Percentiles rank a stretch among this genome's conserved stretches.
These are phyloP conservation scores for Talaromyces sp. DNA, from an alignment of 2,329 filamentous ascomycete genomes.

Conservation along the genomic window DNA sequence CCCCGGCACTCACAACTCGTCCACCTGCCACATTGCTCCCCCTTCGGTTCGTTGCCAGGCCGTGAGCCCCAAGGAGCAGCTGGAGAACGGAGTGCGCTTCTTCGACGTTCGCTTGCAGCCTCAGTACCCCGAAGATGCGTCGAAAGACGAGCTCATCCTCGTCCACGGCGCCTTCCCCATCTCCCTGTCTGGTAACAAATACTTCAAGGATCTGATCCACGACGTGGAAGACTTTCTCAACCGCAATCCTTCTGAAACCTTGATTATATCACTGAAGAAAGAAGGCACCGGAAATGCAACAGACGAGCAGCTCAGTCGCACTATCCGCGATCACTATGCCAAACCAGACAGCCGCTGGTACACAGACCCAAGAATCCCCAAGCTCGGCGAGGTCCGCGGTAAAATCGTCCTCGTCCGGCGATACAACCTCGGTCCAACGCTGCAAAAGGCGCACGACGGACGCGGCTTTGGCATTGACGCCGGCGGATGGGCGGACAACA, in stretches of 20 bases:
- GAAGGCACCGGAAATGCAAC: conserved; percentile 78
- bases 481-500: conserved; percentile 79
- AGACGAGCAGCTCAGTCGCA: conserved; percentile 70
- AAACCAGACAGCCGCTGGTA: conserved; percentile 62
- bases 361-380: conserved; percentile 70
- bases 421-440: conserved; percentile 58
- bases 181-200: conserved; percentile 73
- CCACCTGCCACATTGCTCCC: conserved; percentile 75
- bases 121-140: conserved; percentile 50
- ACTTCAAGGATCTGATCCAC: conserved; percentile 67
- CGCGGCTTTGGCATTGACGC: conserved; percentile 56
- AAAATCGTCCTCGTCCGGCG: conserved; percentile 80
- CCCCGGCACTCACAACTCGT: conserved; percentile 92
- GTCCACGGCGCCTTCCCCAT: conserved; percentile 91
- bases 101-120: conserved; percentile 83
- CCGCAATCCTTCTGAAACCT: conserved; percentile 69
- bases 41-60: conserved; percentile 93
- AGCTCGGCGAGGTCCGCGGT: conserved; percentile 71
- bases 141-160: conserved; percentile 66
- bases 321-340: conserved; percentile 70
- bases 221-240: conserved; percentile 71
- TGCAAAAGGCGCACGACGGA: conserved; percentile 43
- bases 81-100: conserved; percentile 87
- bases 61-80: conserved; percentile 68
- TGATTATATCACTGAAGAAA: conserved; percentile 84